phyloP scores from a whole-genome alignment of 257 asterid species.

The Marsdenia floribunda region DNA sequence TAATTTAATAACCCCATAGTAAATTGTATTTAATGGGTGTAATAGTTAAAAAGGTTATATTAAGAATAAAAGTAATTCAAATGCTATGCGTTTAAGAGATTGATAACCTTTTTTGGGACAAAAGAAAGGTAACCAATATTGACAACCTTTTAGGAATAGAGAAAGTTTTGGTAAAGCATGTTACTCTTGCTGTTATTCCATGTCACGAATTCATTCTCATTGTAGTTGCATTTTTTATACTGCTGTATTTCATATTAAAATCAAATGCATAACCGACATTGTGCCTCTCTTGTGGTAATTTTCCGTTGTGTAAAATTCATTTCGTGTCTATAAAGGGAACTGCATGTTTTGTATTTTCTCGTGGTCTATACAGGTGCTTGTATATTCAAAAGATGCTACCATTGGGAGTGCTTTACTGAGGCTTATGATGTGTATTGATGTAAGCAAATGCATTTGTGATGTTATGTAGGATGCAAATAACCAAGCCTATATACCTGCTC shows the following conservation, averaged over 20 bases:
- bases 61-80: too few species aligned
- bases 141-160: too few species aligned
- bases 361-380: slow-evolving; percentile 1
- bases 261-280: background rate
- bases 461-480: background rate
- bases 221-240: background rate
- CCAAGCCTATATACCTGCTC: background rate
- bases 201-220: background rate
- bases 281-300: background rate
- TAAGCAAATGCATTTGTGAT: background rate
- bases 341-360: background rate
- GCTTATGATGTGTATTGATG: slow-evolving; percentile 9
- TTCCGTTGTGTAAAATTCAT: too few species aligned
- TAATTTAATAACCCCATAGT: too few species aligned
- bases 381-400: background rate
- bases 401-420: background rate
- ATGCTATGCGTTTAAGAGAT: too few species aligned
- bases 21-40: too few species aligned
- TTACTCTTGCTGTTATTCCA: background rate
- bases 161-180: background rate
- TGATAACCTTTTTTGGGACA: too few species aligned
- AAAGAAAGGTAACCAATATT: too few species aligned
- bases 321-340: too few species aligned
- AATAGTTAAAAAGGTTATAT: too few species aligned
- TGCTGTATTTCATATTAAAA: background rate